phyloP scores from a whole-genome alignment of 306 rosid genomes.

The Cucumis sativus region DNA sequence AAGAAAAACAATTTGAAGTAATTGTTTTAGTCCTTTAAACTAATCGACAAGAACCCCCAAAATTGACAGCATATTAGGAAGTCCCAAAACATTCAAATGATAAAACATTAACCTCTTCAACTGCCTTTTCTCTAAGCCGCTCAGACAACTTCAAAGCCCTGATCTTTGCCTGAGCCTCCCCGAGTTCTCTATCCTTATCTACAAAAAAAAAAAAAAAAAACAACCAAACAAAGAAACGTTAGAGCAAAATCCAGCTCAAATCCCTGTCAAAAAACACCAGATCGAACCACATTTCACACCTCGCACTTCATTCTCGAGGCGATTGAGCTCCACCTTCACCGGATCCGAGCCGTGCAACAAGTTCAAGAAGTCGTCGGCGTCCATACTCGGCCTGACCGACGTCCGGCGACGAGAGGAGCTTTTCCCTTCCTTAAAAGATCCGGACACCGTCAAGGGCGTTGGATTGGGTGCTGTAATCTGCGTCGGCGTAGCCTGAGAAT shows the following conservation, averaged over 20 bases:
- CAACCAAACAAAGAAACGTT: background rate
- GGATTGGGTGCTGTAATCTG: conserved; percentile 18
- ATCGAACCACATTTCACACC: conserved; percentile 93
- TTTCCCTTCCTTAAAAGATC: conserved; percentile 89
- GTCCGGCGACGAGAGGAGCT: conserved; percentile 66
- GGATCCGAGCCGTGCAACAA: conserved; percentile 98
- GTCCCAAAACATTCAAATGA: conserved; percentile 4
- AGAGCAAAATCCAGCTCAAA: conserved; percentile 26
- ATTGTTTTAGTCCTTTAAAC: background rate
- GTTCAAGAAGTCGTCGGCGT: conserved; percentile 88
- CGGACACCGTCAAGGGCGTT: conserved; percentile 53
- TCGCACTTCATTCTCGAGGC: conserved; percentile 97
- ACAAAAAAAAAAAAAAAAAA: conserved; percentile 14
- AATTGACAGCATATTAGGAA: background rate
- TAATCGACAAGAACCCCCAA: background rate
- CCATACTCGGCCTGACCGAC: conserved; percentile 73
- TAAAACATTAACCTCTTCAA: conserved; percentile 68
- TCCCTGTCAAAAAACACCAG: conserved; percentile 22
- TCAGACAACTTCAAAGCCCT: conserved; percentile 81
- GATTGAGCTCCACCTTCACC: conserved; percentile 98
- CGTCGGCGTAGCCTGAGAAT: conserved; percentile 12
- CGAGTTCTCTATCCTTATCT: conserved; percentile 94
- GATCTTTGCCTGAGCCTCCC: conserved; percentile 95
- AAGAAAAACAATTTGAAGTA: background rate
- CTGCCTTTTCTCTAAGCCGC: conserved; percentile 90